A percentile compares a stretch with the other conserved stretches of the same genome.
Evolutionary conservation across 202 grass and related monocot species (phyloP).

Genomic region (Hordeum pubiflorum): DNA sequence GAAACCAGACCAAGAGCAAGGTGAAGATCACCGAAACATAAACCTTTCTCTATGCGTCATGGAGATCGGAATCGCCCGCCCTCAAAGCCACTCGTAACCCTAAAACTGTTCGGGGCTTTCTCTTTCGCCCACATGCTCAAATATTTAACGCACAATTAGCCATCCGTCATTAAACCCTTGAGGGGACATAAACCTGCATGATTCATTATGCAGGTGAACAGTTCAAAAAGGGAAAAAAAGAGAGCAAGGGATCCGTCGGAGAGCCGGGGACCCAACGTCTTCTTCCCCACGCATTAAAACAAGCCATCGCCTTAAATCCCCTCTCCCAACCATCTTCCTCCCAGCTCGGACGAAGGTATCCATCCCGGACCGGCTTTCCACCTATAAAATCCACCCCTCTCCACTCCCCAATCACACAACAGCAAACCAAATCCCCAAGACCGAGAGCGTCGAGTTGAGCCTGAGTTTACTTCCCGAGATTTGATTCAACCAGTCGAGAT

Average conservation of each 20-base stretch:
- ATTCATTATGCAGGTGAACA: too few relatives aligned
- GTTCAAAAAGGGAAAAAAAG: too few relatives aligned
- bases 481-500: neutral
- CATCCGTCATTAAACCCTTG: too few relatives aligned
- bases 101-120: too few relatives aligned
- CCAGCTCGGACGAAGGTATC: neutral
- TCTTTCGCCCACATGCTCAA: too few relatives aligned
- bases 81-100: too few relatives aligned
- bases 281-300: neutral
- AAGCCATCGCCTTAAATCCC: slow-evolving; percentile 14
- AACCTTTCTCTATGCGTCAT: too few relatives aligned
- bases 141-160: too few relatives aligned
- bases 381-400: neutral
- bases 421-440: neutral
- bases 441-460: neutral
- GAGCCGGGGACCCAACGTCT: neutral
- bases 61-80: too few relatives aligned
- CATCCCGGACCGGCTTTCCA: neutral
- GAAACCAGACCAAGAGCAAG: too few relatives aligned
- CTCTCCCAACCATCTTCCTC: slow-evolving; percentile 13
- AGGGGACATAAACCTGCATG: too few relatives aligned
- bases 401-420: neutral
- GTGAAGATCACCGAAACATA: too few relatives aligned
- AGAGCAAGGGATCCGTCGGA: neutral
- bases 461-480: neutral